Evolutionary conservation across 2,329 filamentous ascomycete species (phyloP).

Genomic region (Moelleriella libera): DNA sequence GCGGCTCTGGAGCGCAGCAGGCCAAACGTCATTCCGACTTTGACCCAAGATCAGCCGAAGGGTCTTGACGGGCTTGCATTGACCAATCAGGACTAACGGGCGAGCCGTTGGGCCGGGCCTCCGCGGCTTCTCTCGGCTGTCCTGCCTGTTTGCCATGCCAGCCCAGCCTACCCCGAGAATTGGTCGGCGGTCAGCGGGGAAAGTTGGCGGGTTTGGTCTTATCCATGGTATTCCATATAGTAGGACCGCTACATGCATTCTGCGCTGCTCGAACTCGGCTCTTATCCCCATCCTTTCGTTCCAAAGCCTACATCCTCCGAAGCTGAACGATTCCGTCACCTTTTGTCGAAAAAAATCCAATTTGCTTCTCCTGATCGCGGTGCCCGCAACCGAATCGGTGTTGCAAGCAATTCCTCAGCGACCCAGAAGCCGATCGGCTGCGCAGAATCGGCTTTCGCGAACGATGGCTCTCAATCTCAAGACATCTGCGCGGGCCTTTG

Average conservation of each 20-base stretch:
- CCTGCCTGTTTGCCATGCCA: not conserved
- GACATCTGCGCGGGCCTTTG: constrained; percentile 46
- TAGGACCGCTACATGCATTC: too few species aligned
- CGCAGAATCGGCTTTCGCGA: not conserved
- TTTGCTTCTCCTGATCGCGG: too few species aligned
- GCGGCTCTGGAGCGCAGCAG: too few species aligned
- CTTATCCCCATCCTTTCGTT: too few species aligned
- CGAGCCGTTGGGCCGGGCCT: not conserved
- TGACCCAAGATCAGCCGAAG: too few species aligned
- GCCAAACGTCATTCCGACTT: too few species aligned
- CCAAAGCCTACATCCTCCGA: too few species aligned
- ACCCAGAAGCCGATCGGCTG: not conserved
- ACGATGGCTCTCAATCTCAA: constrained; percentile 52
- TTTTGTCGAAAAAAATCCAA: too few species aligned
- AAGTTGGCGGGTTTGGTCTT: not conserved
- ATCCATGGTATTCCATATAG: too few species aligned
- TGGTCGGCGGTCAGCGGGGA: not conserved
- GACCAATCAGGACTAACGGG: not conserved
- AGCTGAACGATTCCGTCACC: too few species aligned
- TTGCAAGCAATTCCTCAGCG: not conserved
- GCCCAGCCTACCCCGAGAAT: not conserved
- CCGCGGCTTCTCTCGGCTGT: not conserved
- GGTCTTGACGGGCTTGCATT: not conserved
- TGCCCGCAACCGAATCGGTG: not conserved
- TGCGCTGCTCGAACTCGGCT: too few species aligned